Conservation (phyloP, 225 moss, liverwort and hornwort species). For the Straminergon stramineum region DNA sequence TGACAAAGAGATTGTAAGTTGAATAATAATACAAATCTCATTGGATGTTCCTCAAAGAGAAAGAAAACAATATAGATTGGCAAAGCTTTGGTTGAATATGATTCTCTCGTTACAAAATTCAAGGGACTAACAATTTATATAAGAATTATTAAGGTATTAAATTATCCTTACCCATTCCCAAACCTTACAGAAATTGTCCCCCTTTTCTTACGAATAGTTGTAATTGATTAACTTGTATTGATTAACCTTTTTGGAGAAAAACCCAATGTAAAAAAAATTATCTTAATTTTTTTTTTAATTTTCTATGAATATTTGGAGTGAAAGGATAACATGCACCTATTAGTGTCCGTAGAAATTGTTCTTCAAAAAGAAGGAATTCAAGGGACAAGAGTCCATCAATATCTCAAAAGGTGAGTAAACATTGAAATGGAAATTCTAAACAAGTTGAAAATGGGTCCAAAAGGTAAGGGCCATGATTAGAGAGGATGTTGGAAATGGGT, state of each 20-base stretch:
- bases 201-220: not conserved
- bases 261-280: not conserved
- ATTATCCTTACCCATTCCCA: rapidly evolving
- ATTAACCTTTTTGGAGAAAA: not conserved
- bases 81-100: not conserved
- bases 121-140: not conserved
- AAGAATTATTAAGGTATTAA: not conserved
- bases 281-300: no score
- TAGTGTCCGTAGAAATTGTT: not conserved
- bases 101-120: not conserved
- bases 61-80: not conserved
- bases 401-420: not conserved
- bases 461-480: rapidly evolving
- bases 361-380: not conserved
- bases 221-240: not conserved
- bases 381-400: not conserved
- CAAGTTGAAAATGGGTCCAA: not conserved
- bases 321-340: not conserved
- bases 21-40: not conserved
- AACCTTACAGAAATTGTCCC: not conserved
- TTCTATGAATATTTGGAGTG: not conserved
- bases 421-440: not conserved
- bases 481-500: rapidly evolving
- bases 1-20: not conserved
- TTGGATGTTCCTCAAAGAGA: not conserved